Evolutionary conservation across 2,329 filamentous ascomycete genomes (phyloP).

Genomic region (Camillea tinctor): DNA sequence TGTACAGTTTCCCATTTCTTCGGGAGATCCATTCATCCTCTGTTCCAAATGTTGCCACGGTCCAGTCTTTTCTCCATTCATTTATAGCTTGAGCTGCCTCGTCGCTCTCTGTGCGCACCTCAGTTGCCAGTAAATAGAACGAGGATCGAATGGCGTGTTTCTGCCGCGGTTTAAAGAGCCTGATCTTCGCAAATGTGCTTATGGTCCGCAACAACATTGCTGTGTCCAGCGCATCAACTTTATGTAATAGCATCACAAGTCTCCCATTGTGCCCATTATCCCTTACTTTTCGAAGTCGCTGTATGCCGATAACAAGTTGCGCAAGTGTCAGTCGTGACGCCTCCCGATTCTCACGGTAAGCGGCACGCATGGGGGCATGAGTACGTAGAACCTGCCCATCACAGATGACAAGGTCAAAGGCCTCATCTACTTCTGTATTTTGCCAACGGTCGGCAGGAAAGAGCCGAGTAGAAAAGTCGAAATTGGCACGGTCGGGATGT

Average conservation of each 20-base stretch:
- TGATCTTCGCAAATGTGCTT: constrained; percentile 39
- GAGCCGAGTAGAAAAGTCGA: constrained; percentile 32
- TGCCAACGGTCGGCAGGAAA: neutral
- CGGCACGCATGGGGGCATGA: constrained; percentile 10
- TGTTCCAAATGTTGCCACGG: constrained; percentile 36
- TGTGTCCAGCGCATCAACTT: constrained; percentile 41
- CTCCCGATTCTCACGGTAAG: constrained; percentile 22
- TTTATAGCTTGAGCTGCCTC: constrained; percentile 37
- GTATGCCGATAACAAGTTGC: constrained; percentile 25
- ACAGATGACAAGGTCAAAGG: constrained; percentile 45
- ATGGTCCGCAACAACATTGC: constrained; percentile 40
- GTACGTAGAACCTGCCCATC: constrained; percentile 33
- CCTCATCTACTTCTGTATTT: no score
- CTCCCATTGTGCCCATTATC: constrained; percentile 22
- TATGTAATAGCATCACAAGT: constrained; percentile 52
- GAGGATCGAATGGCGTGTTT: constrained; percentile 44
- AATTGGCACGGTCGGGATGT: constrained; percentile 29
- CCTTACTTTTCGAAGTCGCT: constrained; percentile 45
- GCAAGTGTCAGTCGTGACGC: constrained; percentile 14
- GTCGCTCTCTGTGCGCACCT: constrained; percentile 34
- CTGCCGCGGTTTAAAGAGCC: constrained; percentile 43
- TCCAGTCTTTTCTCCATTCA: constrained; percentile 42
- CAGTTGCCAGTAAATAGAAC: constrained; percentile 52
- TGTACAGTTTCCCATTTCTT: neutral
- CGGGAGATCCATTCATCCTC: constrained; percentile 23